phyloP scores from a whole-genome alignment of 176 grass and related monocot genomes.

The Secale cereale region DNA sequence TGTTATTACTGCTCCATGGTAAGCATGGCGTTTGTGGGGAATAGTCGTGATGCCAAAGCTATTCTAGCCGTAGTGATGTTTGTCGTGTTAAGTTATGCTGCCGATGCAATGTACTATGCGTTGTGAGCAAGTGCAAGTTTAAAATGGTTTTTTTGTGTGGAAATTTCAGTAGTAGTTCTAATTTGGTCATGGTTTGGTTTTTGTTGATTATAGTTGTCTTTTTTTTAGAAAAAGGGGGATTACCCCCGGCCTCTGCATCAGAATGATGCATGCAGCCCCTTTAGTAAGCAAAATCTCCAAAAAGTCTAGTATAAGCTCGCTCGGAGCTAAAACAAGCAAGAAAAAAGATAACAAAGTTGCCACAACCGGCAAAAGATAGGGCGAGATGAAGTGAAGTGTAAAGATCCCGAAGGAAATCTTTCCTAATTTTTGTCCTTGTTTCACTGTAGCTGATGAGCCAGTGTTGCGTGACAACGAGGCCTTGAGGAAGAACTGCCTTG shows the following conservation, averaged over 20 bases:
- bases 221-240: no score
- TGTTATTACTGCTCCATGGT: background rate
- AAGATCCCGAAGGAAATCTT: background rate
- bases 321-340: no score
- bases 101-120: background rate
- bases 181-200: background rate
- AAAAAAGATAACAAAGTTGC: no score
- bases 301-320: no score
- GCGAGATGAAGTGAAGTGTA: background rate
- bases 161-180: background rate
- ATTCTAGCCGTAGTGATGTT: background rate
- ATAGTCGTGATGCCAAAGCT: background rate
- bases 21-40: background rate
- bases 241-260: no score
- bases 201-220: background rate
- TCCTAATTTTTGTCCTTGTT: background rate
- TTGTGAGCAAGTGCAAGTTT: background rate
- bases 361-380: no score
- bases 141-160: background rate
- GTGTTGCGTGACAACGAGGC: slow-evolving; percentile 71
- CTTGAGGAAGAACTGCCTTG: slow-evolving; percentile 71
- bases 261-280: no score
- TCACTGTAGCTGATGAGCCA: slow-evolving; percentile 67
- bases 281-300: no score
- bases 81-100: background rate